These are phyloP conservation scores for Monilinia vaccinii-corymbosi DNA, from an alignment of 2,329 filamentous ascomycete species.

Conservation along the genomic window DNA sequence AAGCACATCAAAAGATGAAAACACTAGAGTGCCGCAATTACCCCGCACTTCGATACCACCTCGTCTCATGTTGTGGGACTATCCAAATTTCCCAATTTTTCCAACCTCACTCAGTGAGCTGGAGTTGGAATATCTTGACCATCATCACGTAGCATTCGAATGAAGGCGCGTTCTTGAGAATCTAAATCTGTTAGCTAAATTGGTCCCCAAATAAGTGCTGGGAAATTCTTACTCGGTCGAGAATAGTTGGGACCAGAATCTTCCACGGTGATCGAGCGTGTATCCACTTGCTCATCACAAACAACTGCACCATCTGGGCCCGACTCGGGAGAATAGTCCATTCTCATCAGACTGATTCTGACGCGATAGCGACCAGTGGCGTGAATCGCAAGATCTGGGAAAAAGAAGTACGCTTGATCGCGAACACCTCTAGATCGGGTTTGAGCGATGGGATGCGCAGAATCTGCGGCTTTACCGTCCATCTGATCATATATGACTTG, in stretches of 20 bases:
- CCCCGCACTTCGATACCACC: constrained; percentile 2
- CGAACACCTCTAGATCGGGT: constrained; percentile 7
- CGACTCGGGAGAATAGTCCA: constrained; percentile 23
- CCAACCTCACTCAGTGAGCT: constrained; percentile 3
- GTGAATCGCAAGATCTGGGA: constrained; percentile 25
- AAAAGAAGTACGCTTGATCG: constrained; percentile 27
- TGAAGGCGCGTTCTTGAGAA: constrained; percentile 22
- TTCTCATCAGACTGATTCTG: constrained; percentile 25
- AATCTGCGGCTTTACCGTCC: constrained; percentile 24
- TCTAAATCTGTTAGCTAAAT: constrained; percentile 19
- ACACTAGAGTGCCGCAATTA: not conserved
- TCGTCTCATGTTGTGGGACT: constrained; percentile 5
- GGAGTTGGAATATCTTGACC: constrained; percentile 19
- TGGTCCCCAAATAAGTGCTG: not conserved
- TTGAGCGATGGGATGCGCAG: constrained; percentile 24
- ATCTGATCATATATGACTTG: constrained; percentile 22
- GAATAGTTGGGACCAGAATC: constrained; percentile 15
- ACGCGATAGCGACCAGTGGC: constrained; percentile 25
- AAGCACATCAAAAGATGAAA: not conserved
- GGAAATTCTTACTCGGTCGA: constrained; percentile 21
- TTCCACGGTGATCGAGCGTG: constrained; percentile 22
- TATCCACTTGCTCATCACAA: constrained; percentile 24
- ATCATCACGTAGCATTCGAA: constrained; percentile 23
- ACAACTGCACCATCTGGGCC: constrained; percentile 18
- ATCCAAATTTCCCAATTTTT: not conserved